A percentile compares a stretch with the other conserved stretches of the same genome.
Conservation (phyloP, 2,329 filamentous ascomycete genomes). For the Hypoxylon sp. region DNA sequence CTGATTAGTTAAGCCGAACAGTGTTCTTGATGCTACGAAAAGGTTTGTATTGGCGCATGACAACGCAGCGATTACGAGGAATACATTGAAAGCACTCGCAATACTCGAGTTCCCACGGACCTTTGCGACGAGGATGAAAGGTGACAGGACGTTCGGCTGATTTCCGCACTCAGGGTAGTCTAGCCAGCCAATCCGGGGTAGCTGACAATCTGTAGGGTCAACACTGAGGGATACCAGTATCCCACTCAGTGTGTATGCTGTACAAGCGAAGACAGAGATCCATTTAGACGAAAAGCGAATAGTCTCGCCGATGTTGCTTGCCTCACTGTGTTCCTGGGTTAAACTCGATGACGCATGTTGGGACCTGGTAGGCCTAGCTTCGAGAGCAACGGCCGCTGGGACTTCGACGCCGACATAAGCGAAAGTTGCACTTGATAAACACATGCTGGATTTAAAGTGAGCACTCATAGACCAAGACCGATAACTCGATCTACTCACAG, state of each 20-base stretch:
- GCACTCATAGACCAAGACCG: background rate
- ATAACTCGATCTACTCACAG: conserved; percentile 40
- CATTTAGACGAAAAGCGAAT: conserved; percentile 36
- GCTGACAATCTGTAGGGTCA: conserved; percentile 38
- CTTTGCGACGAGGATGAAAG: conserved; percentile 22
- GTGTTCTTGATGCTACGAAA: conserved; percentile 55
- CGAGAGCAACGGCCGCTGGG: conserved; percentile 54
- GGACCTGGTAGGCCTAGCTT: conserved; percentile 50
- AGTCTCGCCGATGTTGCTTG: conserved; percentile 28
- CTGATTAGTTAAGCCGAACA: conserved; percentile 54
- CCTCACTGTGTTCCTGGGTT: background rate
- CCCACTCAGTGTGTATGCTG: conserved; percentile 50
- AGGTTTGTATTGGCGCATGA: conserved; percentile 56
- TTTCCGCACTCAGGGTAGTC: background rate
- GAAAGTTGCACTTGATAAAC: conserved; percentile 53
- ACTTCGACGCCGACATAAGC: conserved; percentile 56
- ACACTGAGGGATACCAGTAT: conserved; percentile 51
- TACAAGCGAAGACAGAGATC: conserved; percentile 49
- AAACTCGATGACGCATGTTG: background rate
- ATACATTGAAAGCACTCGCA: conserved; percentile 53
- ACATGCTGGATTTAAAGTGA: conserved; percentile 46
- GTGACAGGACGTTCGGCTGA: conserved; percentile 1
- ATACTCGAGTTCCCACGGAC: conserved; percentile 24
- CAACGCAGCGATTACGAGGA: conserved; percentile 55
- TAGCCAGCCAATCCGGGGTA: conserved; percentile 51